Evolutionary conservation across 1,139 yeast species (phyloP).

Genomic region (Zygoascus meyerae): DNA sequence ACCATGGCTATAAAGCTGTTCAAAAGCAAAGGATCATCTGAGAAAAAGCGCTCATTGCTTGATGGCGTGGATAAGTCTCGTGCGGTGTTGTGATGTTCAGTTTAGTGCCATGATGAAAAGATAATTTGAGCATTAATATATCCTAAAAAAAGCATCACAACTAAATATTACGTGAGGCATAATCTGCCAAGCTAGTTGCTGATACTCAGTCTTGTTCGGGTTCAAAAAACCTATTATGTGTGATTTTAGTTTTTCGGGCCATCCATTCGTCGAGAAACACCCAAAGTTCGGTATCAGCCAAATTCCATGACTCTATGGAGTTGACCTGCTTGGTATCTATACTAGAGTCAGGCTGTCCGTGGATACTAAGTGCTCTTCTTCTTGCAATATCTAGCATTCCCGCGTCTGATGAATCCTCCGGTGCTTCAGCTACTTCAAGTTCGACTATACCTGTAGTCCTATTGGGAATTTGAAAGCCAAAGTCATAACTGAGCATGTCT

Average conservation of each 20-base stretch:
- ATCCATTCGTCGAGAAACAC: conserved; percentile 17
- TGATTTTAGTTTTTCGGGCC: not conserved
- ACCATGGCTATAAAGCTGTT: conserved; percentile 10
- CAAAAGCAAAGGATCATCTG: conserved; percentile 4
- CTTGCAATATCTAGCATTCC: conserved; percentile 12
- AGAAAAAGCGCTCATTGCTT: conserved; percentile 5
- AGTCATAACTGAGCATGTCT: conserved; percentile 20
- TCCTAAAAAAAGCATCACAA: too few relatives aligned
- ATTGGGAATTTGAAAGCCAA: conserved; percentile 20
- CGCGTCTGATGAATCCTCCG: conserved; percentile 8
- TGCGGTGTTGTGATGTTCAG: too few relatives aligned
- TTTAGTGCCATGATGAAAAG: too few relatives aligned
- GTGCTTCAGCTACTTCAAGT: conserved; percentile 9
- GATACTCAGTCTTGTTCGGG: too few relatives aligned
- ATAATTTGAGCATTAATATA: too few relatives aligned
- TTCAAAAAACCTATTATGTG: not conserved
- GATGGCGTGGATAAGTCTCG: not conserved
- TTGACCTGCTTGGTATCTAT: conserved; percentile 10
- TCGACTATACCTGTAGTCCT: conserved; percentile 1
- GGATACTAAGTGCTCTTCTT: conserved; percentile 11
- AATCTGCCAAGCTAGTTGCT: too few relatives aligned
- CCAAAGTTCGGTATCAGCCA: conserved; percentile 29
- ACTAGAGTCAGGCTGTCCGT: not conserved
- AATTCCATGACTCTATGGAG: conserved; percentile 25
- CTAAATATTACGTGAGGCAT: too few relatives aligned